These are phyloP conservation scores for Cladosporium velox DNA, from an alignment of 2,329 filamentous ascomycete genomes.

Conservation along the genomic window DNA sequence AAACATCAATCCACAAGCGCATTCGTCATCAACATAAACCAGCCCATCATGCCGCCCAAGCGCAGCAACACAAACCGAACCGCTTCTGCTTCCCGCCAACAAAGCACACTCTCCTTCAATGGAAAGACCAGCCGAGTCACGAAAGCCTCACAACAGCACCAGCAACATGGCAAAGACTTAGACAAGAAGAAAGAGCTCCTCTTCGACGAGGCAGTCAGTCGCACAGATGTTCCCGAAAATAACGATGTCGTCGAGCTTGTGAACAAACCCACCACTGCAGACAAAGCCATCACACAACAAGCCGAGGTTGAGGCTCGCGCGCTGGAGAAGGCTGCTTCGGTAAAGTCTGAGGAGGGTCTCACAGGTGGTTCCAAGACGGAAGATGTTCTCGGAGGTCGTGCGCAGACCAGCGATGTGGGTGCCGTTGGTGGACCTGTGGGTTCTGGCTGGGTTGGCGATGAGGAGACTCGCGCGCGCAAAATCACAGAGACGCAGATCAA, in stretches of 20 bases:
- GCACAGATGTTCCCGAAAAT: conserved; percentile 31
- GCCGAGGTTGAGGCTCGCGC: conserved; percentile 31
- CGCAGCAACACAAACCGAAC: conserved; percentile 44
- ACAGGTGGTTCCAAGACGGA: conserved; percentile 30
- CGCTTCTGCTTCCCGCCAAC: conserved; percentile 50
- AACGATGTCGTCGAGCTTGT: conserved; percentile 18
- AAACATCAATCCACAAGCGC: not conserved
- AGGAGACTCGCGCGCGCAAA: conserved; percentile 62
- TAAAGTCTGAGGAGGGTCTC: conserved; percentile 25
- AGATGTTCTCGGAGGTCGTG: conserved; percentile 36
- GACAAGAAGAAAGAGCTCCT: conserved; percentile 41
- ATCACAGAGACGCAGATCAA: conserved; percentile 69
- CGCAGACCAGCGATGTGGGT: conserved; percentile 35
- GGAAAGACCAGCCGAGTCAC: conserved; percentile 54
- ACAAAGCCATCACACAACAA: conserved; percentile 44
- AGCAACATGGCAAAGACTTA: conserved; percentile 34
- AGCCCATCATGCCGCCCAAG: conserved; percentile 47
- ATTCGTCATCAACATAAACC: not conserved
- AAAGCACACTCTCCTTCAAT: conserved; percentile 66
- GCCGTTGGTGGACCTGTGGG: conserved; percentile 51
- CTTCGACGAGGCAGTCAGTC: conserved; percentile 33
- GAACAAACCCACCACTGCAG: conserved; percentile 40
- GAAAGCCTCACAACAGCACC: conserved; percentile 52
- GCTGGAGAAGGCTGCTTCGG: not conserved
- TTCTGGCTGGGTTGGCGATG: conserved; percentile 39